Conservation (phyloP, 805 yeast species). For the Metschnikowia cubensis region DNA sequence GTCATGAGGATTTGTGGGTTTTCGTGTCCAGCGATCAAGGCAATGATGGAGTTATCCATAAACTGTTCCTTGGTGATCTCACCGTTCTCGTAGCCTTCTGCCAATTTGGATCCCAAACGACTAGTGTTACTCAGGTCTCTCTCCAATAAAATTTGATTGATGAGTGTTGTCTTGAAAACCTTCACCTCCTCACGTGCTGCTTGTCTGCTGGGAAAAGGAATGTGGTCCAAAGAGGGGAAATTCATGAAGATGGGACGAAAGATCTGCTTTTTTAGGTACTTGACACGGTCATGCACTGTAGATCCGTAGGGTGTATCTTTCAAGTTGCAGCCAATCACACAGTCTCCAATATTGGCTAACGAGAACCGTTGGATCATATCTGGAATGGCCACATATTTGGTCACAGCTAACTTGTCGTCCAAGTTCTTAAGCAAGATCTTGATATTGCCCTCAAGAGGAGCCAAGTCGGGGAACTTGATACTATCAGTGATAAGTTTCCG, state of each 20-base stretch:
- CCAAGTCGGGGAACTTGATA: conserved; percentile 45
- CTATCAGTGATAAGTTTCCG: conserved; percentile 44
- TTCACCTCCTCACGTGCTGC: conserved; percentile 38
- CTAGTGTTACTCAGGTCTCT: conserved; percentile 34
- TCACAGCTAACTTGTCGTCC: conserved; percentile 15
- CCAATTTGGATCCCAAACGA: conserved; percentile 25
- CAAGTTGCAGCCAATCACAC: conserved; percentile 48
- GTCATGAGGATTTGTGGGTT: conserved; percentile 53
- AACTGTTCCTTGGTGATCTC: conserved; percentile 44
- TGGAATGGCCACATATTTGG: conserved; percentile 4
- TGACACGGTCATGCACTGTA: conserved; percentile 38
- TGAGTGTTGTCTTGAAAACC: conserved; percentile 20
- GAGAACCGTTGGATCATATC: conserved; percentile 46
- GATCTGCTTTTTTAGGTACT: conserved; percentile 46
- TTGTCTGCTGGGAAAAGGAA: conserved; percentile 46
- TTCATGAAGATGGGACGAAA: conserved; percentile 52
- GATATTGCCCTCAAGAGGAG: conserved; percentile 38
- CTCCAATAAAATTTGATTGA: conserved; percentile 20
- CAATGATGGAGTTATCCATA: conserved; percentile 50
- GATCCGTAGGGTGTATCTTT: conserved; percentile 31
- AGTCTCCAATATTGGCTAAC: conserved; percentile 48
- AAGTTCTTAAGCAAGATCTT: conserved; percentile 25
- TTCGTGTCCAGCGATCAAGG: conserved; percentile 61
- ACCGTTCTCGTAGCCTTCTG: conserved; percentile 35
- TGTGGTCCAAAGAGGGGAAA: conserved; percentile 50